Percentiles rank a stretch among this genome's conserved stretches.
Evolutionary conservation across 495 filamentous ascomycete species (phyloP).

Genomic region (Sordaria brevicollis): DNA sequence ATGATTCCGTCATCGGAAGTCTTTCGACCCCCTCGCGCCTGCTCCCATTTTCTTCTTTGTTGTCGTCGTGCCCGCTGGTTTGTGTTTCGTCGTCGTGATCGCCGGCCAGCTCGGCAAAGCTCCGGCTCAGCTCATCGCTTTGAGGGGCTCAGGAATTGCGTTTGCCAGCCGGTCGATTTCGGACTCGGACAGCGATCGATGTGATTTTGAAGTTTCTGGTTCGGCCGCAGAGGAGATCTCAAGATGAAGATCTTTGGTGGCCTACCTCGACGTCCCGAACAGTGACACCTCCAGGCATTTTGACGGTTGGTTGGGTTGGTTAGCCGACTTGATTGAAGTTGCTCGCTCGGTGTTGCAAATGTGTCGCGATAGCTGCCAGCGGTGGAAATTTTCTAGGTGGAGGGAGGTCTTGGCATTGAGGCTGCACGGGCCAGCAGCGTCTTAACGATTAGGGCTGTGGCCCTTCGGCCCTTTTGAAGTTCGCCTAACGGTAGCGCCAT

Average conservation of each 20-base stretch:
- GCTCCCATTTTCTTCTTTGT: slow-evolving; percentile 30
- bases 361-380: slow-evolving; percentile 5
- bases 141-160: slow-evolving; percentile 3
- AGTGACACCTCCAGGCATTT: slow-evolving; percentile 71
- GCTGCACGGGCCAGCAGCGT: background rate
- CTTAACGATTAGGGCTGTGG: slow-evolving; percentile 11
- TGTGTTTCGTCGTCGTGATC: slow-evolving; percentile 6
- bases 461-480: slow-evolving; percentile 3
- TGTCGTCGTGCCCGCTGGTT: slow-evolving; percentile 12
- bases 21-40: slow-evolving; percentile 50
- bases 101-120: slow-evolving; percentile 13
- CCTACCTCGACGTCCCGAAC: slow-evolving; percentile 89
- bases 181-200: slow-evolving; percentile 20
- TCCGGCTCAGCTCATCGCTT: slow-evolving; percentile 3
- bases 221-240: slow-evolving; percentile 13
- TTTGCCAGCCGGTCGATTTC: slow-evolving; percentile 3
- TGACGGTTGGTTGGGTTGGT: slow-evolving; percentile 41
- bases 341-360: slow-evolving; percentile 14
- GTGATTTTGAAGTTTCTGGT: slow-evolving; percentile 13
- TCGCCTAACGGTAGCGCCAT: background rate
- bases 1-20: slow-evolving; percentile 49
- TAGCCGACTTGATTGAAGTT: slow-evolving; percentile 10
- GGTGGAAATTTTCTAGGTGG: slow-evolving; percentile 15
- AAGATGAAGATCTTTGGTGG: slow-evolving; percentile 25
- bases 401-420: slow-evolving; percentile 12